phyloP scores from a whole-genome alignment of 108 stramenopile genomes.

The Cyclostephanos tholiformis region DNA sequence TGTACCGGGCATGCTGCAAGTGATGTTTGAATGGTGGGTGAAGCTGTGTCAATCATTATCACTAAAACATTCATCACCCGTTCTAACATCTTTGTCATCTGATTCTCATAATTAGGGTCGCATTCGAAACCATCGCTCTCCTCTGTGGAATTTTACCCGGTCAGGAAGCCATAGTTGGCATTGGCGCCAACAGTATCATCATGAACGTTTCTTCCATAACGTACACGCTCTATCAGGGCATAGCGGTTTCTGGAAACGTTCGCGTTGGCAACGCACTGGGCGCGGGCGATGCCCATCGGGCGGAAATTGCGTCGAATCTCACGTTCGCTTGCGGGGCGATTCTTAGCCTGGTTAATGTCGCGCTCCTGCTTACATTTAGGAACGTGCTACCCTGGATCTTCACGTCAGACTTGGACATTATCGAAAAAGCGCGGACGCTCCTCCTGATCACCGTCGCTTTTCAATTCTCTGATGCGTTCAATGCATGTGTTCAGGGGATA shows the following conservation, averaged over 20 bases:
- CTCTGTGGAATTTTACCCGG: conserved; percentile 44
- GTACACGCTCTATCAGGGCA: conserved; percentile 51
- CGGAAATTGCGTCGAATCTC: conserved; percentile 32
- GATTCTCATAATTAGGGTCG: conserved; percentile 16
- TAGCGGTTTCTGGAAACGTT: conserved; percentile 37
- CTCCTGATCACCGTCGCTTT: conserved; percentile 39
- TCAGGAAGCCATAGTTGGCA: conserved; percentile 38
- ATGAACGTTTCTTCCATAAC: conserved; percentile 26
- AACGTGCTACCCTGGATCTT: conserved; percentile 34
- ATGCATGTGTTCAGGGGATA: conserved; percentile 27
- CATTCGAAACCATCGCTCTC: conserved; percentile 45
- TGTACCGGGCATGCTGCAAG: conserved; percentile 43
- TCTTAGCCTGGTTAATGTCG: conserved; percentile 27
- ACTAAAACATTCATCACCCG: no score
- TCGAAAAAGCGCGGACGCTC: conserved; percentile 25
- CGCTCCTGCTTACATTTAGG: conserved; percentile 28
- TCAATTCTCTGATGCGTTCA: conserved; percentile 50
- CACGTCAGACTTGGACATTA: conserved; percentile 41
- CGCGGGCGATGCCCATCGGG: conserved; percentile 46
- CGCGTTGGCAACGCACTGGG: conserved; percentile 53
- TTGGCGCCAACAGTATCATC: conserved; percentile 46
- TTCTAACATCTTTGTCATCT: not conserved
- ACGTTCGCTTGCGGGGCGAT: conserved; percentile 16
- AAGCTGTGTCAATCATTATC: not conserved
- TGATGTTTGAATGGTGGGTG: conserved; percentile 49